Evolutionary conservation across 2,329 filamentous ascomycete species (phyloP), one percentile per base, ranked within the genome.

Genomic region (Arthrinium puccinioides): DNA sequence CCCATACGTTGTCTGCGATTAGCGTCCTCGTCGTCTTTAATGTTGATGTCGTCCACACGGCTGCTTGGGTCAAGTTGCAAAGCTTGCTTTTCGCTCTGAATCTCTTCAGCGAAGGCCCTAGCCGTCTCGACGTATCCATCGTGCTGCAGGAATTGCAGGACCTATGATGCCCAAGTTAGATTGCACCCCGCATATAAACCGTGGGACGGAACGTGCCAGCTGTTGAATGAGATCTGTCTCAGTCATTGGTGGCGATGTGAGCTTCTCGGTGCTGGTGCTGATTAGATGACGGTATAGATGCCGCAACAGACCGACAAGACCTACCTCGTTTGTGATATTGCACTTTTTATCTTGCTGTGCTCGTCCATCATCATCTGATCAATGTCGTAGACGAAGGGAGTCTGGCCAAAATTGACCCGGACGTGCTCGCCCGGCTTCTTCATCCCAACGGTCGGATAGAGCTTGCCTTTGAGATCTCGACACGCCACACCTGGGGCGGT

Each of bases 101-200:
- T 79, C 53, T 97, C 90, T 49, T 83, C 73, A 4, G 85, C 80
- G 67, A 98, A 97, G 1, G 87, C 87, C 45, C 82, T 78, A 8
- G 89, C 89, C 0, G 90, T 95, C 48, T 96, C 90, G 7, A 96
- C 83, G 49, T 96, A 97, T 41, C 92, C 92, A 52, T 97, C 92
- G 50, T 97, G 90, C 25, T 89, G 85, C 11, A 98, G 67, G 48
- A 94, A 97, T 60, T 96, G 89, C 26, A 88, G 72, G 14, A 81
- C 74, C 66, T 72, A 38, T 21, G n/a, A 21, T 10, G 9, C 25
- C 8, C 18, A n/a, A n/a, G n/a, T n/a, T n/a, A n/a, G n/a, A n/a
- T n/a, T n/a, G n/a, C n/a, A n/a, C n/a, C n/a, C n/a, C n/a, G n/a
- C n/a, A n/a, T n/a, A n/a, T n/a, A 35, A 10, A n/a, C 9, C 26